phyloP scores from a whole-genome alignment of 805 yeast genomes.

The Zygotorulaspora sp. region DNA sequence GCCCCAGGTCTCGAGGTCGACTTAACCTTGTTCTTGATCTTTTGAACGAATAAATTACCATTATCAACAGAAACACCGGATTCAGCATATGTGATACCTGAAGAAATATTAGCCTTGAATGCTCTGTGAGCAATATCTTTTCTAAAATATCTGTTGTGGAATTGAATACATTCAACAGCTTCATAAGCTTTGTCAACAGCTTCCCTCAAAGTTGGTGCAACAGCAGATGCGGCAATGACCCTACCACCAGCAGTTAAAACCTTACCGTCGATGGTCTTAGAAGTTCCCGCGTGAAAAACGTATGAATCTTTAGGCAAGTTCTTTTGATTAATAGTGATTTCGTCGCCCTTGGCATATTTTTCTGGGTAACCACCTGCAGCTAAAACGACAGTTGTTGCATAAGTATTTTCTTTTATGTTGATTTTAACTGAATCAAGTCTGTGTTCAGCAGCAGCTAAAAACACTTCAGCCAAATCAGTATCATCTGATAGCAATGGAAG shows the following conservation, averaged over 20 bases:
- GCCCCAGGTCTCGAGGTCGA: conserved; percentile 95
- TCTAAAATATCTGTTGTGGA: conserved; percentile 76
- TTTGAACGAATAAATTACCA: conserved; percentile 86
- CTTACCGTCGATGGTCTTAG: conserved; percentile 45
- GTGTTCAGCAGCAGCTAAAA: conserved; percentile 92
- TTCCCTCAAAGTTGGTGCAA: conserved; percentile 64
- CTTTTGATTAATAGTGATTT: conserved; percentile 49
- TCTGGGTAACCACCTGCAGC: conserved; percentile 98
- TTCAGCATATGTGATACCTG: conserved; percentile 75
- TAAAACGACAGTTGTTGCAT: conserved; percentile 88
- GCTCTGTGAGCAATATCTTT: conserved; percentile 96
- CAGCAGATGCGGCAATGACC: conserved; percentile 91
- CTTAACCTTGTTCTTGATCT: conserved; percentile 83
- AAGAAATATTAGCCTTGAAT: conserved; percentile 50
- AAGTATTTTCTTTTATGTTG: conserved; percentile 50
- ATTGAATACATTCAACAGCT: conserved; percentile 74
- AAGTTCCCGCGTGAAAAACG: conserved; percentile 97
- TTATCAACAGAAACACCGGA: conserved; percentile 98
- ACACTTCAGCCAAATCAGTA: conserved; percentile 89
- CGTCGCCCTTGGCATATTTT: conserved; percentile 78
- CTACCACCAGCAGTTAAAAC: conserved; percentile 91
- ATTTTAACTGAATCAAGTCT: conserved; percentile 78
- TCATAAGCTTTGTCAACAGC: conserved; percentile 83
- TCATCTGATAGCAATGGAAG: conserved; percentile 75
- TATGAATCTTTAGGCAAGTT: conserved; percentile 43